Evolutionary conservation across 148 eudicot species (phyloP), one percentile per base, ranked within the genome.

Genomic region (Rhododendron ferrugineum): DNA sequence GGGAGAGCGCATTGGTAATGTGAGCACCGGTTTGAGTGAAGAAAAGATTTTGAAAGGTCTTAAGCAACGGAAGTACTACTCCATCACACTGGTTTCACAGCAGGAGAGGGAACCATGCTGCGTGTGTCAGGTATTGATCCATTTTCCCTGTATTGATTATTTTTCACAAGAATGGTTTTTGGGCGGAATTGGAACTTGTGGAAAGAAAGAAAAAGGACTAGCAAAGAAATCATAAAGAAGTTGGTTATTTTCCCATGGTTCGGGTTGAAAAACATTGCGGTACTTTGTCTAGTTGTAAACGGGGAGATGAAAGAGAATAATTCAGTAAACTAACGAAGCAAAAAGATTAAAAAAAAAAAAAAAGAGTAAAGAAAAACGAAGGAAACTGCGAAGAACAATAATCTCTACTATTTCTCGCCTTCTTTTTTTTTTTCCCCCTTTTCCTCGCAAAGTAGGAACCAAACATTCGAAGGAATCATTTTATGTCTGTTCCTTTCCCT

Each of bases 1-100:
- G 82, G 99, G 90, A 91, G 99, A 96, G 77, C 95, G 96, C 56
- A 96, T 96, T 84, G 99, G 99, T 68, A 86, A 90, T 82, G 99
- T 96, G 20, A 89, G 85, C 88, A 96, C 98, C 22, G 99, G 99
- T 46, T 82, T 94, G 88, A 91, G 81, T 36, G 98, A 93, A 75
- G 99, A 95, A 88, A 89, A 83, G 36, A 93, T 96, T 76, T 72
- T 58, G 77, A 88, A 74, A 9, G 84, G 73, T 84, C 76, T 96
- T 92, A 96, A 95, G 89, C 93, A 90, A 76, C 87, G 76, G 40
- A 94, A 89, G 82, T 92, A 91, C 88, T 64, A 87, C 37, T 81
- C 87, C 46, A 84, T 85, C 32, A 86, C 87, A 47, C 82, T 84
- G 46, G 92, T 88, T 54, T 87, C 89, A 64, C 88, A 87, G 50